Conservation (phyloP, 306 rosid species). For the Inga oerstediana region DNA sequence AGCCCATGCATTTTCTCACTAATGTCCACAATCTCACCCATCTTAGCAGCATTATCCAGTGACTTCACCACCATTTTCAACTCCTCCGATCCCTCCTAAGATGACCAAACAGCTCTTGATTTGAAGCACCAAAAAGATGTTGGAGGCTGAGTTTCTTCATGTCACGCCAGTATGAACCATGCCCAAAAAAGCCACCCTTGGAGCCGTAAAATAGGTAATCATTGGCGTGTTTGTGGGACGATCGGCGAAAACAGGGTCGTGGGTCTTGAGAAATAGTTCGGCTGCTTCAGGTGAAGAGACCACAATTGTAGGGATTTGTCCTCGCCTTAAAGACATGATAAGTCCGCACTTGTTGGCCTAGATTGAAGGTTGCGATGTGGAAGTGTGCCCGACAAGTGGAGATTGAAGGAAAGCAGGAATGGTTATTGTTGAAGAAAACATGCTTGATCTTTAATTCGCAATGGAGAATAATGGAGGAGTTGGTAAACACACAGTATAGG, state of each 20-base stretch:
- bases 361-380: slow-evolving; percentile 20
- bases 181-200: slow-evolving; percentile 26
- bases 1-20: not conserved
- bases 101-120: slow-evolving; percentile 23
- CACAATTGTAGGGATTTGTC: not conserved
- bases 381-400: slow-evolving; percentile 49
- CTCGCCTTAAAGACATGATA: not conserved
- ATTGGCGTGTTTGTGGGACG: not conserved
- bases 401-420: slow-evolving; percentile 27
- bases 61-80: not conserved
- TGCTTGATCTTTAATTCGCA: not conserved
- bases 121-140: slow-evolving; percentile 31
- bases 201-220: slow-evolving; percentile 29
- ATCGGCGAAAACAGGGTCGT: not conserved
- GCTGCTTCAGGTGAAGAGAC: not conserved
- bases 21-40: not conserved
- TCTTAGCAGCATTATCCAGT: not conserved
- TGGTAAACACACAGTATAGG: too few relatives aligned
- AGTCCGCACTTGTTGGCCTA: not conserved
- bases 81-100: slow-evolving; percentile 7
- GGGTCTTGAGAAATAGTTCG: not conserved
- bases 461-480: too few relatives aligned
- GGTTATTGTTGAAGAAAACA: slow-evolving; percentile 27
- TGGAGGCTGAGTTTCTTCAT: slow-evolving; percentile 35
- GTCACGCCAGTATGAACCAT: not conserved